Evolutionary conservation across 495 filamentous ascomycete genomes (phyloP).

Genomic region (Friedmanniomyces endolithicus): DNA sequence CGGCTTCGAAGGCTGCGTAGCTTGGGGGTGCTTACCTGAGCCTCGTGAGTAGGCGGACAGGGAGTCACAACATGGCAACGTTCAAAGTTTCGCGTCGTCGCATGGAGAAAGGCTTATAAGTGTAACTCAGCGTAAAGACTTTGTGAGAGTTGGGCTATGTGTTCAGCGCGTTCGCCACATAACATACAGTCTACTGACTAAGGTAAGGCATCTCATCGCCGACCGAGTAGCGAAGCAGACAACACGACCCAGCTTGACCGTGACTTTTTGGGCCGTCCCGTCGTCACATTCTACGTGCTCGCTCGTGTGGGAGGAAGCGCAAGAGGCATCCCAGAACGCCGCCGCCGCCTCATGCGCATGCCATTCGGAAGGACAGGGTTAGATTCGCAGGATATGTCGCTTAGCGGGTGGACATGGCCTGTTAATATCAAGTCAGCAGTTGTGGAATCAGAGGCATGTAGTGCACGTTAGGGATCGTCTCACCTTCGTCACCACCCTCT

Average conservation of each 20-base stretch:
- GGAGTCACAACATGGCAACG: no score
- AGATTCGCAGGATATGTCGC: not conserved
- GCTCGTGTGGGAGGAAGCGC: not conserved
- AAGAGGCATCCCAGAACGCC: constrained; percentile 6
- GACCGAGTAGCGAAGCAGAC: not conserved
- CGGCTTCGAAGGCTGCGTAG: no score
- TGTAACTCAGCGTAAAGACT: no score
- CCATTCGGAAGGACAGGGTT: not conserved
- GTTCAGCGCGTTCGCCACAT: not conserved
- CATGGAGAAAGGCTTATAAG: no score
- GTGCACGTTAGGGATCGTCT: not conserved
- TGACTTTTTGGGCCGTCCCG: constrained; percentile 9
- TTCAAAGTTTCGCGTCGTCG: no score
- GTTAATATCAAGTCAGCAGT: not conserved
- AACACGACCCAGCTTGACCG: not conserved
- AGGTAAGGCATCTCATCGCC: not conserved
- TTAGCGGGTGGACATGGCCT: constrained; percentile 22
- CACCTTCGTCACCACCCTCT: constrained; percentile 91
- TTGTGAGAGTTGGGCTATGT: no score
- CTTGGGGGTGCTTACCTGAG: no score
- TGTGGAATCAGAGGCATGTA: no score
- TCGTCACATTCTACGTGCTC: constrained; percentile 11
- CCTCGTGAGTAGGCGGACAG: no score
- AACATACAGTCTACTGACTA: not conserved
- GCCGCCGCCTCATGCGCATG: constrained; percentile 2